phyloP scores from a whole-genome alignment of 305 asterid species.

The Rubia balearica region DNA sequence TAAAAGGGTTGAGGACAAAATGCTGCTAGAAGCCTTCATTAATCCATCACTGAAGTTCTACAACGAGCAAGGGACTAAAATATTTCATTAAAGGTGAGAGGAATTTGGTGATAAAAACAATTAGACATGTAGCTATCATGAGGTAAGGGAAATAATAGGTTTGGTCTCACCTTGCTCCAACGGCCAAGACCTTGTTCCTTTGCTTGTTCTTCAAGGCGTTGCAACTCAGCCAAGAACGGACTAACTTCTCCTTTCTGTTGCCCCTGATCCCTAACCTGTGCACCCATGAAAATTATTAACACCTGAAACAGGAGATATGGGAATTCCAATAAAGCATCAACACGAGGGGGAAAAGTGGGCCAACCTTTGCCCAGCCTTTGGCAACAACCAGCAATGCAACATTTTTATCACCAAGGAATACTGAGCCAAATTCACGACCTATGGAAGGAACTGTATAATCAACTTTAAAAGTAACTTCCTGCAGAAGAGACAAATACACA shows the following conservation, averaged over 20 bases:
- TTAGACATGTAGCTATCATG: background rate
- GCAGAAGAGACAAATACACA: slow-evolving; percentile 17
- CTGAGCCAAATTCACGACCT: slow-evolving; percentile 86
- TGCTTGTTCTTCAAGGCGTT: slow-evolving; percentile 81
- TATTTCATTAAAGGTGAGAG: background rate
- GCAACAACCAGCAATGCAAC: slow-evolving; percentile 68
- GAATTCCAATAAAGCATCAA: background rate
- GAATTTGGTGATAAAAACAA: background rate
- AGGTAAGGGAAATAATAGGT: background rate
- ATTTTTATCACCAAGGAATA: slow-evolving; percentile 70
- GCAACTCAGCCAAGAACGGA: slow-evolving; percentile 66
- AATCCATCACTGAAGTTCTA: background rate
- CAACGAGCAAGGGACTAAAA: background rate
- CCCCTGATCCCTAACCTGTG: slow-evolving; percentile 92
- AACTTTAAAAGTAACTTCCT: slow-evolving; percentile 91
- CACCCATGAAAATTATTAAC: slow-evolving; percentile 12
- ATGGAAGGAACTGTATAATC: slow-evolving; percentile 84
- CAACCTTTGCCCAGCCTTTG: slow-evolving; percentile 99
- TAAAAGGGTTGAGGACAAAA: background rate
- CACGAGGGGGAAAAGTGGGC: background rate
- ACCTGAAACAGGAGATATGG: slow-evolving; percentile 5
- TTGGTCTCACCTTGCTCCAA: slow-evolving; percentile 67
- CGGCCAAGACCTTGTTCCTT: slow-evolving; percentile 91
- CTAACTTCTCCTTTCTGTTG: slow-evolving; percentile 92
- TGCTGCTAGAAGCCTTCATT: background rate